Base-by-base conservation (phyloP, 2,329 filamentous ascomycete genomes). In the Trichoderma koningii region DNA sequence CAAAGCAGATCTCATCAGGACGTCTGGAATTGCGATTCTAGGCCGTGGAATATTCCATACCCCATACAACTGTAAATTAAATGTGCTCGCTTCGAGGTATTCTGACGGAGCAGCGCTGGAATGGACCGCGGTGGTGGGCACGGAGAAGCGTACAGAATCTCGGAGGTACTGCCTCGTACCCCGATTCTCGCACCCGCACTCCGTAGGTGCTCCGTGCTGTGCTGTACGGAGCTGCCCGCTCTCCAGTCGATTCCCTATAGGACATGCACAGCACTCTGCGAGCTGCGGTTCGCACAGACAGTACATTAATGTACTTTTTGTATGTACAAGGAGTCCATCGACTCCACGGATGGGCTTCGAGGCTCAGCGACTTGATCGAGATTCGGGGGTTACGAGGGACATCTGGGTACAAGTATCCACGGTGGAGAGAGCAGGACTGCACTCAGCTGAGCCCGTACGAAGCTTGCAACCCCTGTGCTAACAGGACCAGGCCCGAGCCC, bases 11-110 rank as follows among this genome's bases (percentile, higher is more conserved):
- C 30, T 34, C 17, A 56, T 34, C 17, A 56, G n/a, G 60, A 19
- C 26, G 41, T 38, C 28, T 38, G 60, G 53, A 47, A 47, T 52
- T 55, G 53, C 41, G 50, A 63, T 10, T 55, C 47, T 23, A 53
- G 34, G 48, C 50, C 41, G 60, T 55, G 60, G 60, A 63, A 63
- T 55, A 63, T 55, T 63, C 60, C 42, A 9, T 34, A 26, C 60
- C 47, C 60, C 60, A 63, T 55, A 38, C 12, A 63, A 41, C 47
- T n/a, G 45, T 55, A 53, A 63, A 63, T 63, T 55, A 19, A 50
- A 52, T 34, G 26, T 52, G 50, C 38, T 60, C 56, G 45, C 56
- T 60, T 51, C 26, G 7, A 51, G 28, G 50, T 7, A 52, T 52
- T 52, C 19, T 26, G 10, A 19, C 26, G 50, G 50, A 12, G 50